Evolutionary conservation across 257 asterid genomes (phyloP), one percentile per base, ranked within the genome.

Genomic region (Solanum medicagineum): DNA sequence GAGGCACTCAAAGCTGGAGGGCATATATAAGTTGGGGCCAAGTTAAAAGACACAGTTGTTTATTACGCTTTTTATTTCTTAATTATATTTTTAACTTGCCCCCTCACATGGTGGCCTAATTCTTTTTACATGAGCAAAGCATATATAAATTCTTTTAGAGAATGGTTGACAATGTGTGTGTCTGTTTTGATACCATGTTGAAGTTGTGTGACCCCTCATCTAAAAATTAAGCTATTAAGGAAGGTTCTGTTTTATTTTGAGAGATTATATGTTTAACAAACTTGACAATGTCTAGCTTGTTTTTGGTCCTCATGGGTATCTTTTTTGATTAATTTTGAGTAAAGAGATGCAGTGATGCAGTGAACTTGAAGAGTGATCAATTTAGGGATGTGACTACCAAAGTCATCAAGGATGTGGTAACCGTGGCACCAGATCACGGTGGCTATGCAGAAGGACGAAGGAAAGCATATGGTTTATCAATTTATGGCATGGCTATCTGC

Each of bases 391-490:
- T 85, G 45, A 59, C 83, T 22, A 62, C 74, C 65, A 47, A 65
- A 85, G 66, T 85, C 16, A 51, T 85, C 29, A 65, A 79, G 19
- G 68, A 51, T 16, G n/a, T 80, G 80, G 62, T 13, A 14, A 10
- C 24, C 68, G 32, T 24, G 44, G 87, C 69, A 26, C 84, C 81
- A 36, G 55, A 20, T 29, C 81, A 36, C 36, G 44, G 44, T 22
- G 87, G 84, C 56, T 85, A 85, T 51, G 87, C 87, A 32, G 84
- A 63, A 80, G 84, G 80, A 71, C 80, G 36, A 79, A 73, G 57
- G 57, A 84, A 44, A 45, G 24, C 84, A 7, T 11, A 59, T 29
- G 84, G 13, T 63, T 29, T 75, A 42, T 45, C 87, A n/a, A 49
- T 55, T 55, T 51, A 79, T 63, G 87, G 87, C 19, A 85, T 85